A percentile compares a stretch with the other conserved stretches of the same genome.
phyloP scores from a whole-genome alignment of 2,329 filamentous ascomycete genomes.

The Periconia macrospinosa region DNA sequence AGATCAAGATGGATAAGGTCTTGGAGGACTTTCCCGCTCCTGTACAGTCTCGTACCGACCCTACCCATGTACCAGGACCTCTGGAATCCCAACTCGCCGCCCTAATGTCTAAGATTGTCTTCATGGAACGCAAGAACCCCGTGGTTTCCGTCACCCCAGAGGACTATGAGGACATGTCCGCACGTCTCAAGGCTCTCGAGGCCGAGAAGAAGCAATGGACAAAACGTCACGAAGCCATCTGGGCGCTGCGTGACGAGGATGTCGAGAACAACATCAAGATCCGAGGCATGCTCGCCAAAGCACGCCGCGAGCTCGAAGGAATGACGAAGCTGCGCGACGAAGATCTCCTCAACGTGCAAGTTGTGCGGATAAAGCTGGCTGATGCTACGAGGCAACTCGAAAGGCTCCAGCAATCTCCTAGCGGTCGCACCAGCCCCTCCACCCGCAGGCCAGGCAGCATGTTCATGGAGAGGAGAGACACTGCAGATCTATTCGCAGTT shows the following conservation, averaged over 20 bases:
- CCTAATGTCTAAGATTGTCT: constrained; percentile 42
- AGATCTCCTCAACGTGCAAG: constrained; percentile 45
- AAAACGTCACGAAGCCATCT: constrained; percentile 45
- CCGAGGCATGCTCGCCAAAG: constrained; percentile 43
- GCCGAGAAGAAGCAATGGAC: constrained; percentile 41
- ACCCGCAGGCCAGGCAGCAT: constrained; percentile 31
- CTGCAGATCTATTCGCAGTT: constrained; percentile 45
- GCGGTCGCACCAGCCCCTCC: constrained; percentile 24
- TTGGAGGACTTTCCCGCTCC: constrained; percentile 22
- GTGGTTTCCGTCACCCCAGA: constrained; percentile 39
- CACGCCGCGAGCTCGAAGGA: constrained; percentile 43
- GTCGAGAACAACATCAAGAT: constrained; percentile 49
- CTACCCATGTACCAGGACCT: constrained; percentile 32
- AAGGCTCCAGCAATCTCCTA: constrained; percentile 15
- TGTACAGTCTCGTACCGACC: constrained; percentile 13
- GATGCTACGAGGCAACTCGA: constrained; percentile 44
- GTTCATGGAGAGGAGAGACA: constrained; percentile 38
- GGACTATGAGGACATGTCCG: constrained; percentile 38
- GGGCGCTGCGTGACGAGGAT: constrained; percentile 46
- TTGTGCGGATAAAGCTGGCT: constrained; percentile 44
- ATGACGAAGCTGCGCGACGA: constrained; percentile 47
- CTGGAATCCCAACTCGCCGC: constrained; percentile 40
- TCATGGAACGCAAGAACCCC: constrained; percentile 39
- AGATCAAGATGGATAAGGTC: constrained; percentile 9
- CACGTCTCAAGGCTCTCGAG: constrained; percentile 37